Evolutionary conservation across 441 rosid genomes (phyloP), one percentile per base, ranked within the genome.

Genomic region (Populus tomentosa): DNA sequence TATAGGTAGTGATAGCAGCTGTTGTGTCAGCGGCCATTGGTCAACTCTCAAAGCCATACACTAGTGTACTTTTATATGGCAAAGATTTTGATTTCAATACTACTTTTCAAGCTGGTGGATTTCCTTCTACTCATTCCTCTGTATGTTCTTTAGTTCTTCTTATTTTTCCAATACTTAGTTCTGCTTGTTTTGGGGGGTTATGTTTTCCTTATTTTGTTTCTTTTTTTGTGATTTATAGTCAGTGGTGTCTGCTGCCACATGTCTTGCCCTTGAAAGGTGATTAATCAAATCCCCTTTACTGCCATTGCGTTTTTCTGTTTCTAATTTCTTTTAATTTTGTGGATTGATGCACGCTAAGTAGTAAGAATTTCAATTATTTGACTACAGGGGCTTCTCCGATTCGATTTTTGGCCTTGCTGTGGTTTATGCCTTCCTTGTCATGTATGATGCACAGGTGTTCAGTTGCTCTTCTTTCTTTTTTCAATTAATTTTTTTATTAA

Each of bases 101-200:
- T 56, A 86, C 89, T 6, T 50, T 92, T 56, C 92, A 84, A 74
- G 87, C 99, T 69, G 98, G 99, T 13, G 99, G 99, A 40, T 93
- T 93, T 85, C 99, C 99, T 82, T 95, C 99, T 59, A 87, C 96
- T 38, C 98, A 95, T 88, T 95, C 99, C 18, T 91, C 98, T 70
- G 98, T 94, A 87, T 79, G 90, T 46, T 53, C 67, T 23, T 78
- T 26, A 24, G 8, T 66, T 30, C 73, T 56, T 61, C 20, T 63
- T 6, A 28, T 61, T 71, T 11, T 71, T 32, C 21, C 24, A 62
- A 11, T 36, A 67, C 11, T 67, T 42, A 38, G 5, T 42, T 69
- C 63, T 26, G 32, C 73, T 62, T 20, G 23, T 28, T 72, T 28
- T 70, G 46, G 18, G 38, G 33, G n/a, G 23, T 59, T 63, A 36